Base-by-base conservation (phyloP, 495 filamentous ascomycete species). In the Durotheca rogersii region DNA sequence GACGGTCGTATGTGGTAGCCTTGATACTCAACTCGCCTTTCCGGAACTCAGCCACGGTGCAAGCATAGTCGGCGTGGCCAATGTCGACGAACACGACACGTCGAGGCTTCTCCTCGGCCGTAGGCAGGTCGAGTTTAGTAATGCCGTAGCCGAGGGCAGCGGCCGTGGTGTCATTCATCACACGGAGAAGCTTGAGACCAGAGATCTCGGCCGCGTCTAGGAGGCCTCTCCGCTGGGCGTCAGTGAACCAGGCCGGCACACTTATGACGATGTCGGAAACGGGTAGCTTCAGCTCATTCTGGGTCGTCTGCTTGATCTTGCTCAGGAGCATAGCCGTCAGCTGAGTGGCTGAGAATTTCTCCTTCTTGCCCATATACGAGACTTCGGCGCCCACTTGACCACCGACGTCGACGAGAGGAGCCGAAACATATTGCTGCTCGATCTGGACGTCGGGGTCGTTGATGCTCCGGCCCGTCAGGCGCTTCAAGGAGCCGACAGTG, bases 131-230 rank as follows among this genome's bases (percentile, higher is more conserved):
- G 38, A 87, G 73, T 77, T 97, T 96, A 38, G 93, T 97, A 74
- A 99, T 97, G 70, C 93, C 94, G 60, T 89, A 99, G 50, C 93
- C 93, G 41, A 99, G 83, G 30, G 93, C 93, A 49, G 89, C 90
- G 44, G 93, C 93, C 34, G 93, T 97, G 44, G 91, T 97, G 72
- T 97, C 94, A 76, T 99, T 97, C 78, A 99, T 92, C 39, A 99
- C 78, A 51, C 94, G 83, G 55, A 99, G 82, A 4, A 89, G 75
- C 75, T 95, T 96, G 56, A 99, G 76, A 39, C 93, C 92, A 38
- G 93, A 88, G 60, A 99, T 91, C 60, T 97, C 93, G 61, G 89
- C 82, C 36, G 94, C 94, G 68, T 99, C 93, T 58, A 97, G 77
- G 51, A 99, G 77, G 47, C 81, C 81, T 48, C 93, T 80, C 64